Evolutionary conservation across 768 basidiomycete genomes (phyloP), one percentile per base, ranked within the genome.

Genomic region (Tricholoma furcatifolium): DNA sequence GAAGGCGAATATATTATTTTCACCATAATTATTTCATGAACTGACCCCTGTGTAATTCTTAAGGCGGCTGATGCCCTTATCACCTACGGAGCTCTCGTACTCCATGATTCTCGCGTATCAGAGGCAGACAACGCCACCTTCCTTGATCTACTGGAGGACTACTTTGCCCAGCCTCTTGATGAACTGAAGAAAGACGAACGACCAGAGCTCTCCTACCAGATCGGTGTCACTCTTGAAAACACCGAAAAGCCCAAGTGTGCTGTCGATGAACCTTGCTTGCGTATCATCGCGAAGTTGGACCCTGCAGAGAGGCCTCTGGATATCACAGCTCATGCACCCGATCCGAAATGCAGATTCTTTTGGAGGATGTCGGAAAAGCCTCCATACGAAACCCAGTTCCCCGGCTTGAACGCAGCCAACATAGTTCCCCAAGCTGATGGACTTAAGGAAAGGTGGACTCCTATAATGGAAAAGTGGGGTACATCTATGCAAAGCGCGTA

Each of bases 261-360:
- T 4, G 85, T 83, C 9, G 81, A 93, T 63, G 86, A 89, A 43
- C 84, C 89, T 10, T 98, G 95, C 65, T 77, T 91, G 38, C 74
- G 75, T 36, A 77, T 98, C 53, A 98, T 98, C 58, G 80, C 81
- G 46, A 73, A 74, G 2, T 76, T 98, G 20, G 89, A 89, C 35
- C 84, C 85, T 2, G 69, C 78, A 0, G 91, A 98, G 63, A 71
- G 95, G 27, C 95, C 95, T 6, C 68, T 98, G 46, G 95, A 98
- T 67, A 85, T 91, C 51, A 75, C 77, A 23, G 87, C 77, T 6
- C 88, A 91, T 57, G 77, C 81, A 6, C 91, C 93, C 1, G 95
- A 98, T 67, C 95, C 95, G 0, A 98, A 98, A 69, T 96, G 92
- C 66, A 80, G 95, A 56, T 97, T 93, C 74, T 93, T 93, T 71